Base-by-base conservation (phyloP, 306 rosid species). In the Ochetophila trinervis region DNA sequence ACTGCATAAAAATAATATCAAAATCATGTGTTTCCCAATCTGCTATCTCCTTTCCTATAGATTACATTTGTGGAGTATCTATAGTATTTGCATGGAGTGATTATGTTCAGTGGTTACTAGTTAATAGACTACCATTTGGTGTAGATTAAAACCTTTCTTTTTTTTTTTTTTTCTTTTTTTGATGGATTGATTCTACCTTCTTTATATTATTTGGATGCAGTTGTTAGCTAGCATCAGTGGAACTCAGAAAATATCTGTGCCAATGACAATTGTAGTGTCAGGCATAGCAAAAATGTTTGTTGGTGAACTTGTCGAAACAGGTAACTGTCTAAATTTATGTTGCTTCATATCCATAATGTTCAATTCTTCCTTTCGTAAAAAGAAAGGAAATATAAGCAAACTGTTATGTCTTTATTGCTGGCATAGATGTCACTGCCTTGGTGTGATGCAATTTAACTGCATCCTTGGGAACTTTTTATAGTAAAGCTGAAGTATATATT, bases 261-360 rank as follows among this genome's bases (percentile, higher is more conserved):
- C 99, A 2, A 79, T 94, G 85, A 90, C 97, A 2, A 87, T 94
- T 58, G 96, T 88, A 27, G 99, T 88, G 40, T 94, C 96, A 0
- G 96, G 97, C 68, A 94, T 90, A 73, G 96, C 99, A 50, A 94
- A 94, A 69, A 75, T 94, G 84, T 88, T 88, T 60, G 97, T 88
- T 45, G 99, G 99, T 23, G 97, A 94, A 73, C 84, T 94, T 70
- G 91, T 89, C 32, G 99, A 94, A 80, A 78, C 96, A 66, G 95
- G 98, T 87, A 65, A 20, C 68, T n/a, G 51, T 19, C 6, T 67
- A 54, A 40, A 35, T 32, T 50, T 40, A 15, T 51, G 36, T 14
- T 18, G 10, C 18, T n/a, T 52, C 52, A 60, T 35, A 5, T 56
- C 10, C 32, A 8, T 9, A 21, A 60, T 37, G 32, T 59, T 34